Evolutionary conservation across 2,329 filamentous ascomycete species (phyloP), one percentile per base, ranked within the genome.

Genomic region (Penicillium palitans): DNA sequence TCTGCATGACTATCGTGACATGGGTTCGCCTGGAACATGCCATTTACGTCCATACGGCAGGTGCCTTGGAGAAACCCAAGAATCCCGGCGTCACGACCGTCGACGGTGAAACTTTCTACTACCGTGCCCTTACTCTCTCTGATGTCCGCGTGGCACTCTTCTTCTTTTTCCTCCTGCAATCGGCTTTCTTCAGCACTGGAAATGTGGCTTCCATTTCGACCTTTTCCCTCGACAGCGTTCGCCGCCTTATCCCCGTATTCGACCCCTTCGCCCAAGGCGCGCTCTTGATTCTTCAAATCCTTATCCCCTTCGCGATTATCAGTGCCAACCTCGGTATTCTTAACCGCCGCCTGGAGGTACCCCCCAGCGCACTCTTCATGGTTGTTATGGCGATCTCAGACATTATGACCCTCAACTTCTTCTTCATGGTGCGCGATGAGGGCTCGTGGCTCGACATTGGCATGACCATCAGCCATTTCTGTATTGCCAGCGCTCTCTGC

Each of bases 391-490:
- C 90, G 0, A 85, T 96, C 52, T 93, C 90, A 60, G 95, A 99
- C 72, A 86, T 96, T 50, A 82, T 98, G 72, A 98, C 95, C 4
- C 81, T 99, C 52, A 91, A 95, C 69, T 99, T 99, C 80, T 99
- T 99, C 78, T 99, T 91, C 87, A 91, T 96, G 68, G 95, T 99
- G 46, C 90, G 90, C 69, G 95, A 99, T 67, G 95, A 99, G 73
- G 95, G 95, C 0, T 95, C 90, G 24, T 99, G 95, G 95, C 78
- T 99, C 59, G 95, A 99, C 72, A 99, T 99, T 72, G 95, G 95
- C 33, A 96, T 91, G 29, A 97, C 91, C 4, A 99, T 99, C 65
- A 96, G 87, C 70, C 93, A 98, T 74, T 99, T 98, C 75, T 87
- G 87, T 61, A 98, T 99, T 77, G 93, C 92, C 19, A 97, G 91